Conservation (phyloP, 2,329 filamentous ascomycete species). For the Ampelomyces quisqualis region DNA sequence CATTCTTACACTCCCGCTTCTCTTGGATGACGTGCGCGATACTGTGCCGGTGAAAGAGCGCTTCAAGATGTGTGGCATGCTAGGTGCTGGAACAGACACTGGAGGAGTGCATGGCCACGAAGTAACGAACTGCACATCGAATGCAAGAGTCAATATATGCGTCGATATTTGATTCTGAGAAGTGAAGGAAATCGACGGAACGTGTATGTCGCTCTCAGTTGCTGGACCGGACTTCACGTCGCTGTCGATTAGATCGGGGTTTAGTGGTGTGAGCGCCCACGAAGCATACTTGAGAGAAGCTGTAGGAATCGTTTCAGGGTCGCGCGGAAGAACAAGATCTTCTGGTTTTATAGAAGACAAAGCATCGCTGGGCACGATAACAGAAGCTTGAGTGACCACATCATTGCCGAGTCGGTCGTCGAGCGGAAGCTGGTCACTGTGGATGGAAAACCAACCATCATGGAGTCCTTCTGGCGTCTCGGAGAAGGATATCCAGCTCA, state of each 20-base stretch:
- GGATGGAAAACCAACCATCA: slow-evolving; percentile 55
- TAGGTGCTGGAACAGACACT: slow-evolving; percentile 20
- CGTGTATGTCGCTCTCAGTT: slow-evolving; percentile 26
- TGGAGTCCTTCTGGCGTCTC: slow-evolving; percentile 44
- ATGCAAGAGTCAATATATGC: slow-evolving; percentile 43
- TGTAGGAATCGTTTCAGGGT: slow-evolving; percentile 23
- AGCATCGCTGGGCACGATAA: slow-evolving; percentile 33
- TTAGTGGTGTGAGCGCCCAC: slow-evolving; percentile 34
- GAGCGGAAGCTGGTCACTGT: slow-evolving; percentile 33
- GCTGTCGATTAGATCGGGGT: slow-evolving; percentile 26
- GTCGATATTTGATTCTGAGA: slow-evolving; percentile 13
- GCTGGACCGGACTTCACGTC: slow-evolving; percentile 15
- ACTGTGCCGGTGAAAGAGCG: slow-evolving; percentile 25
- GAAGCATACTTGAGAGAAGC: slow-evolving; percentile 22
- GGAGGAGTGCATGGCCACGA: slow-evolving; percentile 56
- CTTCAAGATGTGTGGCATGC: slow-evolving; percentile 25
- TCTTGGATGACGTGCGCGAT: slow-evolving; percentile 38
- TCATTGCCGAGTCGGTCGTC: slow-evolving; percentile 46
- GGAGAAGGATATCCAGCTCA: slow-evolving; percentile 56
- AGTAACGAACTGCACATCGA: slow-evolving; percentile 57
- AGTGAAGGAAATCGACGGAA: slow-evolving; percentile 40
- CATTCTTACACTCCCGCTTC: slow-evolving; percentile 25
- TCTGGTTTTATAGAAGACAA: slow-evolving; percentile 25
- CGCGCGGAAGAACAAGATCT: slow-evolving; percentile 44
- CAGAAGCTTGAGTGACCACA: slow-evolving; percentile 38